A percentile compares a stretch with the other conserved stretches of the same genome.
Conservation (phyloP, 1,284 basidiomycete genomes). For the Ceratobasidium sp. region DNA sequence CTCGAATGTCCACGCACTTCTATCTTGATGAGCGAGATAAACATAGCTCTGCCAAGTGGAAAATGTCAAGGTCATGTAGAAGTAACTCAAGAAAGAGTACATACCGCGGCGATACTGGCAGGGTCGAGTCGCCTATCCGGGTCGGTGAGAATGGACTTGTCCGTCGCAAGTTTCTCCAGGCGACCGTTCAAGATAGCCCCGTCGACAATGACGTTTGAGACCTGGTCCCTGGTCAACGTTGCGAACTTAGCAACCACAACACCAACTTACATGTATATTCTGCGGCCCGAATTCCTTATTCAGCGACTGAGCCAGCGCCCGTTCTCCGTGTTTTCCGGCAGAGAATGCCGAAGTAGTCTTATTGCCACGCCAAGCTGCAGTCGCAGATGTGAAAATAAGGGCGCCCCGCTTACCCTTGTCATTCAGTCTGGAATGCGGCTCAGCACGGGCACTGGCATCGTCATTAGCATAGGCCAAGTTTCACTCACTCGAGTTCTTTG, state of each 20-base stretch:
- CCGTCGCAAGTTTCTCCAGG: constrained; percentile 45
- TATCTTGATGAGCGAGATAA: constrained; percentile 67
- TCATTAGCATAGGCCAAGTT: background rate
- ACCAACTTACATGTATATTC: constrained; percentile 69
- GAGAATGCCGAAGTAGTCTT: constrained; percentile 71
- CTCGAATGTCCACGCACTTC: constrained; percentile 75
- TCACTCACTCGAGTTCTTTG: constrained; percentile 62
- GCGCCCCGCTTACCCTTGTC: constrained; percentile 67
- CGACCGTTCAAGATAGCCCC: constrained; percentile 65
- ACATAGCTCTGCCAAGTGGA: constrained; percentile 59
- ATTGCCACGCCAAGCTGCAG: constrained; percentile 73
- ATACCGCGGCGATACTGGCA: constrained; percentile 71
- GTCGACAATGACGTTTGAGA: constrained; percentile 59
- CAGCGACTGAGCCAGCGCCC: constrained; percentile 77
- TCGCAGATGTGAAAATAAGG: constrained; percentile 82
- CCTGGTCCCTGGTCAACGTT: constrained; percentile 29
- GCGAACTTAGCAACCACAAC: background rate
- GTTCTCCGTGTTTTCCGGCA: constrained; percentile 71
- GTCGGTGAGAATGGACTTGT: constrained; percentile 60
- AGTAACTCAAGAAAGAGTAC: constrained; percentile 19
- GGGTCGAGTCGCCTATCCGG: constrained; percentile 63
- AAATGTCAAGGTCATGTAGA: constrained; percentile 49
- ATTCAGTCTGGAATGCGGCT: constrained; percentile 53
- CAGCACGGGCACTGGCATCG: background rate
- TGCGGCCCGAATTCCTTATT: constrained; percentile 82